Evolutionary conservation across 345 rosid species (phyloP), one percentile per base, ranked within the genome.

Genomic region (Pugionium dolabratum): DNA sequence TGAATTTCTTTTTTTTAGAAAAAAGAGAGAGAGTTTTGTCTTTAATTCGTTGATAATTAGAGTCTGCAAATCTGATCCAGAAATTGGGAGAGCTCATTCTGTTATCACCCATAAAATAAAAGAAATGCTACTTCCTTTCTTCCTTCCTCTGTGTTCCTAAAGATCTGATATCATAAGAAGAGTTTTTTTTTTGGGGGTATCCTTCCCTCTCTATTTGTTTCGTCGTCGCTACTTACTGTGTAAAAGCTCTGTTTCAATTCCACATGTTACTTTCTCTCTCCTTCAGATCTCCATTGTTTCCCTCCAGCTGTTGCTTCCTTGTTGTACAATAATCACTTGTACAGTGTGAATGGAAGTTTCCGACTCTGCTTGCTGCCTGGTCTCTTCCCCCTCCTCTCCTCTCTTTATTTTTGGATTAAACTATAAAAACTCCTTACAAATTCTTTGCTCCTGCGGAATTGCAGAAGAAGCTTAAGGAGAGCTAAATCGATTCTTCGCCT

Each of bases 251-350:
- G 5, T 48, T 18, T 18, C 18, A 18, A 18, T 18, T 18, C 18
- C 78, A 61, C 76, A 75, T 75, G 82, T 82, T 69, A 71, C 75
- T 73, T 56, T 72, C 64, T 71, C 69, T 83, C 73, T 77, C 79
- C 45, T 79, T 80, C 59, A 82, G 85, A 83, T 83, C 88, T 76
- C 82, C 81, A 48, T 81, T 78, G 64, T 63, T 70, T 67, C 75
- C 82, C 31, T 55, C 55, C 54, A 44, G 53, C 44, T 53, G 9
- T 35, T 18, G 18, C 18, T 18, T 18, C 18, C 18, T 18, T 18
- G 18, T 18, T 18, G 18, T 18, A 18, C 18, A 18, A 18, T n/a
- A 25, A 18, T 25, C 45, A 7, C 26, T 25, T 51, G 10, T 47
- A 10, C 27, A 26, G n/a, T 28, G 50, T 41, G 64, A 56, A 67